Evolutionary conservation across 176 grass and related monocot species (phyloP), one percentile per base, ranked within the genome.

Genomic region (Avena atlantica): DNA sequence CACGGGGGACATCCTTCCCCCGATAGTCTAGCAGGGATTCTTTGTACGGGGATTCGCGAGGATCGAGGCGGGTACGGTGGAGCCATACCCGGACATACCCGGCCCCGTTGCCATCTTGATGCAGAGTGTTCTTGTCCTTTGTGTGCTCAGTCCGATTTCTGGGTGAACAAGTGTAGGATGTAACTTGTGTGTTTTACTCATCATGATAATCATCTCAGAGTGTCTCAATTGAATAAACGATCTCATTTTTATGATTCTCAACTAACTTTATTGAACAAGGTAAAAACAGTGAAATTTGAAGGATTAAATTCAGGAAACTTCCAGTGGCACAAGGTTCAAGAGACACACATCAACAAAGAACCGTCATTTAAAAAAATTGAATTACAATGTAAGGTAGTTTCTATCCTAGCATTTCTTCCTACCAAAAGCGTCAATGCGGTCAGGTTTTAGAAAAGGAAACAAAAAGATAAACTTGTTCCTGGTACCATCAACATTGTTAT

Each of bases 221-320:
- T 8, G 5, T 19, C 55, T 34, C 47, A 0, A 3, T 9, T 1
- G 13, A 60, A 73, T 49, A 51, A 25, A 53, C 20, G 13, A 13
- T 16, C 55, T 72, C 44, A 74, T 4, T 50, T 25, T 56, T 27
- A 8, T 27, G 15, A 16, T 60, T 73, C 55, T 17, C 13, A 45
- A 59, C 25, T 5, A 63, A 81, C 25, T 78, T 10, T 51, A 25
- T 23, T 21, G 19, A 83, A 20, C 27, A 76, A 77, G 15, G 72
- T 78, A 78, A 23, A 51, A 65, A 8, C 7, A 3, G 5, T 42
- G 53, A 84, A 36, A 49, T 67, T 51, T 37, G 15, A 11, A 55
- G 19, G 47, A 70, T 16, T 73, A 82, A 65, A 56, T 89, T 89
- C 56, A 21, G 34, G 34, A n/a, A 59, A 75, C 23, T 9, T 56